Evolutionary conservation across 2,329 filamentous ascomycete species (phyloP), one percentile per base, ranked within the genome.

Genomic region (Alternaria viburni): DNA sequence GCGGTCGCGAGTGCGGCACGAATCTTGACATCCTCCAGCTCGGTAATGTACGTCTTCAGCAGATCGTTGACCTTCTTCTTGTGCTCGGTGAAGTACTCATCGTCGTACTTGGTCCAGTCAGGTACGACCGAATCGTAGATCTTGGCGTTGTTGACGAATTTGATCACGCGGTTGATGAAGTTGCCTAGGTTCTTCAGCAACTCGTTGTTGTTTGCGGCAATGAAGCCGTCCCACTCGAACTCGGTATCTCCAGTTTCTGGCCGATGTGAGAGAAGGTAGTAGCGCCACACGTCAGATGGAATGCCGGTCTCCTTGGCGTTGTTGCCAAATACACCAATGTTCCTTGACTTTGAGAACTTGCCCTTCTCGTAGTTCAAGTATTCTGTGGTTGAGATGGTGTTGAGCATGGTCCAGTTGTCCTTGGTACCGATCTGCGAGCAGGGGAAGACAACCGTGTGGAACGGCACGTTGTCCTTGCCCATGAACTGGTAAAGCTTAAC

Each of bases 391-490:
- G 92, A 96, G 54, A 97, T 86, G 74, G 93, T 92, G 81, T 96
- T 89, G 32, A 97, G 87, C 87, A 91, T 92, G 52, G 93, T 97
- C 94, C 94, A 97, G 67, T 90, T 89, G 71, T 97, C 90, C 47
- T 86, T 85, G 0, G 93, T 95, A 61, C 94, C 94, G 11, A 97
- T 85, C 79, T 97, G 91, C 45, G 90, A 93, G 28, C 88, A 92
- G 2, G 95, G 95, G 85, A 97, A 97, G 76, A 97, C 93, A 74
- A 97, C 92, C 47, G 91, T 92, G 83, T 97, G 93, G 85, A 95
- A 96, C 7, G 89, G 89, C 15, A 93, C 91, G 70, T 95, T 94
- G 79, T 95, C 92, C 80, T 97, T 97, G 82, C 94, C 94, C 88
- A 97, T 92, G 85, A 97, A 82, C 47, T 97, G 94, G 80, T 96